Evolutionary conservation across 1,284 basidiomycete species (phyloP).

Genomic region (Microbotryum scabiosae): DNA sequence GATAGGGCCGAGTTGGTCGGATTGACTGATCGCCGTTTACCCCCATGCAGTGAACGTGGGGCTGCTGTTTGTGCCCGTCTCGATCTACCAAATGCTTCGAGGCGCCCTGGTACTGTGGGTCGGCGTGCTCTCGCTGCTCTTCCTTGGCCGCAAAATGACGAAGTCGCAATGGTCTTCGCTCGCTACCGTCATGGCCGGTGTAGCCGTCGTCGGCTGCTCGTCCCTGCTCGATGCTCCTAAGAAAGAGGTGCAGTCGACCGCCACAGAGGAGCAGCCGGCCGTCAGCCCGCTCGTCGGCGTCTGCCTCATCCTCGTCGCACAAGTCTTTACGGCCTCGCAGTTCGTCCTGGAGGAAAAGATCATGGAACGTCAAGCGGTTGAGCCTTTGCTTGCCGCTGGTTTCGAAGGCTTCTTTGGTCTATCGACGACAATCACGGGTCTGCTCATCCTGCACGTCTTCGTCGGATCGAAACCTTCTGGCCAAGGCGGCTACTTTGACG

Average conservation of each 20-base stretch:
- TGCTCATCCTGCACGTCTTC: constrained; percentile 59
- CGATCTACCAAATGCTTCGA: constrained; percentile 85
- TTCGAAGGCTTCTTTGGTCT: constrained; percentile 90
- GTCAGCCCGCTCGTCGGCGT: constrained; percentile 51
- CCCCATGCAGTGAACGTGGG: constrained; percentile 29
- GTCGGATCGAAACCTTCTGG: constrained; percentile 42
- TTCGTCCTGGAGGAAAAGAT: constrained; percentile 96
- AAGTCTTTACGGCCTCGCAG: constrained; percentile 84
- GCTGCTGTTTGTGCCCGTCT: constrained; percentile 43
- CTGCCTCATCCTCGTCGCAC: constrained; percentile 88
- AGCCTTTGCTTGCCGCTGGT: constrained; percentile 87
- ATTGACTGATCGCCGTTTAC: too few relatives aligned
- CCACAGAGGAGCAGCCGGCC: constrained; percentile 1
- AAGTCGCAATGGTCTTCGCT: constrained; percentile 69
- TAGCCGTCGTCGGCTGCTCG: constrained; percentile 82
- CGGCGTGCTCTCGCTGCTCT: constrained; percentile 81
- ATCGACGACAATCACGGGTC: constrained; percentile 60
- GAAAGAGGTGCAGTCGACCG: constrained; percentile 53
- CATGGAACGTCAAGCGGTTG: constrained; percentile 74
- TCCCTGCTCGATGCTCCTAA: constrained; percentile 72
- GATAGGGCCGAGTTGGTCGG: background rate
- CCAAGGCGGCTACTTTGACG: constrained; percentile 79
- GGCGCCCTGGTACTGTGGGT: constrained; percentile 96
- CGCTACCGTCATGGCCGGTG: constrained; percentile 79
- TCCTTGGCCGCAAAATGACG: constrained; percentile 65